Conservation (phyloP, 139 green algal genomes). For the Micractinium conductrix region DNA sequence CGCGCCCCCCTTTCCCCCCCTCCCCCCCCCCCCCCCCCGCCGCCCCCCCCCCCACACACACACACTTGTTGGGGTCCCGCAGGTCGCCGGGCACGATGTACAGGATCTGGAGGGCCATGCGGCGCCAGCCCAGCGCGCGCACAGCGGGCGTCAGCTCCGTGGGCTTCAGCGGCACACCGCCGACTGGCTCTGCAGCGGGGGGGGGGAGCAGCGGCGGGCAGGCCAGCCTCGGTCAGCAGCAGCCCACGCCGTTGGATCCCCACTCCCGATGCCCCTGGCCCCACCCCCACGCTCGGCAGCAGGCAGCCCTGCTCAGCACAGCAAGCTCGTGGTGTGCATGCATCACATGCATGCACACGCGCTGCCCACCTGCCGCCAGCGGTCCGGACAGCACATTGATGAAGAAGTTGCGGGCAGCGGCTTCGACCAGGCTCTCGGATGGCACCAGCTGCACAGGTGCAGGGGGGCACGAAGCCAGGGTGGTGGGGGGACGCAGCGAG, state of each 20-base stretch:
- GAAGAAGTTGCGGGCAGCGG: conserved; percentile 48
- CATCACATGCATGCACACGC: no score
- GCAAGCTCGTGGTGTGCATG: no score
- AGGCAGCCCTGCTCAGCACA: no score
- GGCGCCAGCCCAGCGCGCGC: conserved; percentile 77
- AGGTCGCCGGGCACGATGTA: conserved; percentile 88
- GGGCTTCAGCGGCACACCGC: conserved; percentile 48
- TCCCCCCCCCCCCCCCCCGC: no score
- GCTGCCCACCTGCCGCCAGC: no score
- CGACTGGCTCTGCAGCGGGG: conserved; percentile 36
- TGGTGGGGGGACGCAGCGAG: background rate
- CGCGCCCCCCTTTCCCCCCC: no score
- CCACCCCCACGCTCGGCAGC: no score
- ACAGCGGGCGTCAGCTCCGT: conserved; percentile 47
- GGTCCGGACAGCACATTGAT: conserved; percentile 41
- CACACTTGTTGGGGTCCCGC: conserved; percentile 61
- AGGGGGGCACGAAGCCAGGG: background rate
- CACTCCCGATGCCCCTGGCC: no score
- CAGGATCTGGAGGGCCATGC: conserved; percentile 92
- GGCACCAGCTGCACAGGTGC: conserved; percentile 38
- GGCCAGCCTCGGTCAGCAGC: no score
- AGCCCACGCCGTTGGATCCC: no score
- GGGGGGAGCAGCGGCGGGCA: no score
- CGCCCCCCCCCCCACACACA: background rate
- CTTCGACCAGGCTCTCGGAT: conserved; percentile 27